Percentiles rank a stretch among this genome's conserved stretches.
Conservation (phyloP, 2,329 filamentous ascomycete species). For the Drechslerella coelobrocha region DNA sequence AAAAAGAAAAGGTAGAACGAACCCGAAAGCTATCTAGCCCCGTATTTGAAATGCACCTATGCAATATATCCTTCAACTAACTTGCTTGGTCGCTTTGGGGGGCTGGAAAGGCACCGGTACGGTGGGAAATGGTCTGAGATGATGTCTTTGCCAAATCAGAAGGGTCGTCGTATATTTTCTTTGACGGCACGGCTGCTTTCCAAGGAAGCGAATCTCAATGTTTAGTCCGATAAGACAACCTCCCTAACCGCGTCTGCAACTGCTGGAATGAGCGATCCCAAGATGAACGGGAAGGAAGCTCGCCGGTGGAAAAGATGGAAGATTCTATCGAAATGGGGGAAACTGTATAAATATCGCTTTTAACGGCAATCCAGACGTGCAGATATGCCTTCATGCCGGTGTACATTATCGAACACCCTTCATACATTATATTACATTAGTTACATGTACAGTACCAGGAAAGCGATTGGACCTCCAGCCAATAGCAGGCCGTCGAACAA, state of each 20-base stretch:
- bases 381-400: background rate
- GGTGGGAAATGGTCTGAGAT: constrained; percentile 37
- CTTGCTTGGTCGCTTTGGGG: constrained; percentile 17
- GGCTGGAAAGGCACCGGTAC: constrained; percentile 33
- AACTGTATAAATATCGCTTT: too few relatives aligned
- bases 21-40: constrained; percentile 44
- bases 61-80: too few relatives aligned
- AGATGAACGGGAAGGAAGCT: constrained; percentile 7
- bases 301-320: constrained; percentile 2
- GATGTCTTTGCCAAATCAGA: constrained; percentile 26
- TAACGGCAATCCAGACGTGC: background rate
- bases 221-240: constrained; percentile 42
- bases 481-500: constrained; percentile 27
- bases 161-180: constrained; percentile 11
- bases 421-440: constrained; percentile 3
- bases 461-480: constrained; percentile 18
- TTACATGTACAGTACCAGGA: constrained; percentile 7
- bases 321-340: background rate
- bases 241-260: constrained; percentile 37
- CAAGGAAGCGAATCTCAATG: constrained; percentile 20
- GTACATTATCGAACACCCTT: too few relatives aligned
- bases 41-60: constrained; percentile 33
- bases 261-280: constrained; percentile 30
- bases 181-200: constrained; percentile 49
- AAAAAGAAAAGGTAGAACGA: constrained; percentile 10